Evolutionary conservation across 768 basidiomycete species (phyloP), one percentile per base, ranked within the genome.

Genomic region (Amyloporia xantha): DNA sequence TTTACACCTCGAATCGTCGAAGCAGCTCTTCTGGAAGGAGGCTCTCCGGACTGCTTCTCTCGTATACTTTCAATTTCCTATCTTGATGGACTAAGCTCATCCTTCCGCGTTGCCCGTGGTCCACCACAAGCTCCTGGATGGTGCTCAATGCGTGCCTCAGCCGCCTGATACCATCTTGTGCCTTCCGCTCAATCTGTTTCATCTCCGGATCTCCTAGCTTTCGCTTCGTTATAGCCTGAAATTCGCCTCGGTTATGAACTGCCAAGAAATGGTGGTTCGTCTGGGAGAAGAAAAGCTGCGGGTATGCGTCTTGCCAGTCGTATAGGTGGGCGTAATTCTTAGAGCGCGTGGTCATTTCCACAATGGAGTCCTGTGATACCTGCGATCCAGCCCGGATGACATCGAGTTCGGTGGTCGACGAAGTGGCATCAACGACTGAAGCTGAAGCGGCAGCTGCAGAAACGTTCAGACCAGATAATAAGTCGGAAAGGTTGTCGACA

Each of bases 211-310:
- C 41, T 5, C 54, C 60, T 26, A 70, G 47, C 20, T 63, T 58
- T 47, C 66, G 58, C 60, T 82, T 82, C 44, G 71, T 65, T 5
- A 84, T 65, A 9, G 66, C 61, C 2, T 60, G 56, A 62, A 88
- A 87, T 1, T 33, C 63, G 1, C 86, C 86, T 2, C 69, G 62
- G 13, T 67, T 59, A 60, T 88, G 85, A 36, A 75, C 65, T 0
- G 75, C 85, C 47, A 85, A 66, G 59, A 77, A 81, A 50, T 81
- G 71, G 55, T 78, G 73, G 1, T 73, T 66, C 0, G 82, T 87
- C 58, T 82, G 80, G 5, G 86, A 85, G 47, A 89, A 73, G 59
- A 75, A 82, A 10, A 87, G 64, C 59, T 87, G 85, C 0, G 80
- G 77, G 61, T 79, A 86, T 1, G 69, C 66, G 11, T 84, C 81